Conservation (phyloP, 805 yeast species). For the Nematodospora valgi region DNA sequence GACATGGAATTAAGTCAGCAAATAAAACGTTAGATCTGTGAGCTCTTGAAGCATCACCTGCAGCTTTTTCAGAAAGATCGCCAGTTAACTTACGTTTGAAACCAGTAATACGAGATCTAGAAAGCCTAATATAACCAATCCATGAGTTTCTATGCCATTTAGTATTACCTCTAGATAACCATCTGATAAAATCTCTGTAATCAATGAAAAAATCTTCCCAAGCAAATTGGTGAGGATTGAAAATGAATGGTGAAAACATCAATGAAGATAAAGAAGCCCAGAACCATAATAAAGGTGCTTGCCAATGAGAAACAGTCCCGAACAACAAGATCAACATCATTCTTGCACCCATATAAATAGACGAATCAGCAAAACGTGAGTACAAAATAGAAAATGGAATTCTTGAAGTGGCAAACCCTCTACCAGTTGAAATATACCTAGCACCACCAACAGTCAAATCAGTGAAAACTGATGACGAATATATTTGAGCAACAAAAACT, state of each 20-base stretch:
- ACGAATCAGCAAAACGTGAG: constrained; percentile 71
- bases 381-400: constrained; percentile 63
- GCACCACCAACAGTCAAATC: constrained; percentile 80
- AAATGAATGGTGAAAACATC: constrained; percentile 87
- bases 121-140: constrained; percentile 77
- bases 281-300: constrained; percentile 92
- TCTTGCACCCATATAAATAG: constrained; percentile 83
- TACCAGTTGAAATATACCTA: constrained; percentile 74
- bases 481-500: constrained; percentile 73
- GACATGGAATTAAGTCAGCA: constrained; percentile 76
- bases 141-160: constrained; percentile 87
- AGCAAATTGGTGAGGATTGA: constrained; percentile 97
- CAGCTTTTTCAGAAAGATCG: constrained; percentile 64
- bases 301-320: constrained; percentile 82
- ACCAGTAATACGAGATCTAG: constrained; percentile 90
- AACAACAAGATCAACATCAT: constrained; percentile 67
- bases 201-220: constrained; percentile 96
- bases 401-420: constrained; percentile 78
- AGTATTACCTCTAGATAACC: constrained; percentile 89
- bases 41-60: constrained; percentile 71
- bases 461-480: constrained; percentile 64
- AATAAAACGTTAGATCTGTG: constrained; percentile 72
- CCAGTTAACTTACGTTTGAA: constrained; percentile 71
- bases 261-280: constrained; percentile 90
- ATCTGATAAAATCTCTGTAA: constrained; percentile 88